Conservation (phyloP, 2,329 filamentous ascomycete species). For the Cercospora zeina region DNA sequence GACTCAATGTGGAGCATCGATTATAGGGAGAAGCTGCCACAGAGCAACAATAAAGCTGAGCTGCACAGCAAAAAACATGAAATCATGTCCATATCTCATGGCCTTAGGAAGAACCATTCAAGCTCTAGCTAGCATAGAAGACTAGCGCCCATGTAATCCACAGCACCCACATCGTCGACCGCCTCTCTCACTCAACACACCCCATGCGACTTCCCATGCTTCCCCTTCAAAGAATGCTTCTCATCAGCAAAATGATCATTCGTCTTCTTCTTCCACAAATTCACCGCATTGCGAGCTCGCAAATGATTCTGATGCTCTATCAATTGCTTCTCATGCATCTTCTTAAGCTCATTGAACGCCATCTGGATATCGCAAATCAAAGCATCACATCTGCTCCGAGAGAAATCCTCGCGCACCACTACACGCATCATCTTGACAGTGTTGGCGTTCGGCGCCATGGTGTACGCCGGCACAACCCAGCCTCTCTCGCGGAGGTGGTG, state of each 20-base stretch:
- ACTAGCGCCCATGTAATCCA: neutral
- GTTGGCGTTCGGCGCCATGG: slow-evolving; percentile 87
- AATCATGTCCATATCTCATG: neutral
- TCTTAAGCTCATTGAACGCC: slow-evolving; percentile 67
- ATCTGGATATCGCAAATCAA: slow-evolving; percentile 77
- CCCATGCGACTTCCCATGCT: slow-evolving; percentile 85
- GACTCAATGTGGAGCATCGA: neutral
- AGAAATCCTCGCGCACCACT: slow-evolving; percentile 91
- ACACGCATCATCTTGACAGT: slow-evolving; percentile 87
- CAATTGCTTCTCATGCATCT: slow-evolving; percentile 72
- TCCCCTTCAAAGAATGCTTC: slow-evolving; percentile 83
- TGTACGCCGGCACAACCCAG: slow-evolving; percentile 95
- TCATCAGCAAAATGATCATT: slow-evolving; percentile 64
- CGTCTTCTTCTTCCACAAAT: slow-evolving; percentile 39
- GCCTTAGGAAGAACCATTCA: neutral
- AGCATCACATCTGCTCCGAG: slow-evolving; percentile 74
- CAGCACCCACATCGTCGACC: neutral
- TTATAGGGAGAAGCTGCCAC: neutral
- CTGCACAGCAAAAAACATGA: neutral
- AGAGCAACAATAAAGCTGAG: neutral
- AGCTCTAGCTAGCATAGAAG: neutral
- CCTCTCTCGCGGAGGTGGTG: slow-evolving; percentile 82
- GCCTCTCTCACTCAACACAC: slow-evolving; percentile 66
- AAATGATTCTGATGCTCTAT: slow-evolving; percentile 62
- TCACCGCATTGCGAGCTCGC: slow-evolving; percentile 28